phyloP scores from a whole-genome alignment of 1,284 basidiomycete species.

The Spongispora temasekensis region DNA sequence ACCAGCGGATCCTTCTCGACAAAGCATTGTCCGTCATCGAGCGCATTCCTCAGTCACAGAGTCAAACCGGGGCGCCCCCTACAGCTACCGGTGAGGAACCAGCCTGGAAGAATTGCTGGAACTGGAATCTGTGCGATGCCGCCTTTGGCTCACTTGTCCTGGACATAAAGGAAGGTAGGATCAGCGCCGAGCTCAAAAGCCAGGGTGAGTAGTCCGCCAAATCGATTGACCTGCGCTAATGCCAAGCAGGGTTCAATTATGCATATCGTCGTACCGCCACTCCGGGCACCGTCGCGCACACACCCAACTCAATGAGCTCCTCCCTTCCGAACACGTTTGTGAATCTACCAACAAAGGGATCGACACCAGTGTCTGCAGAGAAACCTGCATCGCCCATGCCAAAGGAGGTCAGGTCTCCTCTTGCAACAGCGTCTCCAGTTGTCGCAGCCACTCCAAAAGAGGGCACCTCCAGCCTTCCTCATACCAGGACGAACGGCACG shows the following conservation, averaged over 20 bases:
- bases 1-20: constrained; percentile 86
- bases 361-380: constrained; percentile 41
- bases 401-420: constrained; percentile 35
- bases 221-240: constrained; percentile 11
- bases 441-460: constrained; percentile 37
- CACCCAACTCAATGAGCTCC: constrained; percentile 42
- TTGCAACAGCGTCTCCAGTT: constrained; percentile 25
- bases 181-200: constrained; percentile 90
- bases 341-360: constrained; percentile 39
- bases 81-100: constrained; percentile 71
- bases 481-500: constrained; percentile 43
- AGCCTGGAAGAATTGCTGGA: constrained; percentile 98
- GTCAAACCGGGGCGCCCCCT: constrained; percentile 55
- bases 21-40: constrained; percentile 89
- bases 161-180: constrained; percentile 87
- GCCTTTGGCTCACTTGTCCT: constrained; percentile 88
- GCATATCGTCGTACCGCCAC: constrained; percentile 80
- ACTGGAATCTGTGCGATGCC: constrained; percentile 97
- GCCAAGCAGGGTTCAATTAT: constrained; percentile 85
- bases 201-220: constrained; percentile 61
- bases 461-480: constrained; percentile 30
- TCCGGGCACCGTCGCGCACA: constrained; percentile 42
- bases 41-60: constrained; percentile 68
- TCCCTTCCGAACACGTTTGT: constrained; percentile 35
- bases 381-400: constrained; percentile 42